Conservation (phyloP, 1,284 basidiomycete species). For the Melampsora allii-populina region DNA sequence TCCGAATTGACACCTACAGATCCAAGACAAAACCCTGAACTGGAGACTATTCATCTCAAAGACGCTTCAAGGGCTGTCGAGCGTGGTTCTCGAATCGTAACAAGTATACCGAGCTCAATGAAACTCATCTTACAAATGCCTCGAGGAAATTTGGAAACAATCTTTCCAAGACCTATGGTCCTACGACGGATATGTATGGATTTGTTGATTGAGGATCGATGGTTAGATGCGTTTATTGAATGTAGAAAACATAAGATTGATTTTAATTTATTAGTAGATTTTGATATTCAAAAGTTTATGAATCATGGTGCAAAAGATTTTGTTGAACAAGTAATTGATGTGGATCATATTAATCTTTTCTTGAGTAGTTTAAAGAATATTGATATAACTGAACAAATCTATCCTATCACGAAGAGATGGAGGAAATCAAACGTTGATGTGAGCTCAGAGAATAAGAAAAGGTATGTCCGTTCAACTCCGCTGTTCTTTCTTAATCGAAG, state of each 20-base stretch:
- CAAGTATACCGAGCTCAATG: constrained; percentile 80
- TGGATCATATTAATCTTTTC: constrained; percentile 91
- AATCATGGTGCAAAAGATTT: constrained; percentile 62
- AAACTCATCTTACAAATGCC: constrained; percentile 95
- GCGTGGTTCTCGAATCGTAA: constrained; percentile 78
- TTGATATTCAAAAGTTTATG: constrained; percentile 69
- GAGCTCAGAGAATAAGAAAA: too few species aligned
- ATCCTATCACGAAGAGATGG: constrained; percentile 28
- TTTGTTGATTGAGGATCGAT: constrained; percentile 52
- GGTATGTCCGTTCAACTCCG: neutral
- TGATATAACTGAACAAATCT: constrained; percentile 22
- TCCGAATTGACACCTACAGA: neutral
- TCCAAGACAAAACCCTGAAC: neutral
- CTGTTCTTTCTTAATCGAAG: constrained; percentile 55
- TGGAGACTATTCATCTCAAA: neutral
- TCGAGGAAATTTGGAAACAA: constrained; percentile 91
- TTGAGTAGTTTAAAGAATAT: constrained; percentile 72
- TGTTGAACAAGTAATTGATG: constrained; percentile 78
- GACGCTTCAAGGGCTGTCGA: constrained; percentile 65
- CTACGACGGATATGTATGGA: constrained; percentile 65
- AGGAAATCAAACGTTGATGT: neutral
- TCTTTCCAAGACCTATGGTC: constrained; percentile 87
- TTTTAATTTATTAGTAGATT: constrained; percentile 79
- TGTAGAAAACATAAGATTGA: constrained; percentile 94
- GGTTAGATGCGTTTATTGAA: constrained; percentile 79